Conservation (phyloP, 192 early-diverging fungal species). For the Funneliformis mosseae region DNA sequence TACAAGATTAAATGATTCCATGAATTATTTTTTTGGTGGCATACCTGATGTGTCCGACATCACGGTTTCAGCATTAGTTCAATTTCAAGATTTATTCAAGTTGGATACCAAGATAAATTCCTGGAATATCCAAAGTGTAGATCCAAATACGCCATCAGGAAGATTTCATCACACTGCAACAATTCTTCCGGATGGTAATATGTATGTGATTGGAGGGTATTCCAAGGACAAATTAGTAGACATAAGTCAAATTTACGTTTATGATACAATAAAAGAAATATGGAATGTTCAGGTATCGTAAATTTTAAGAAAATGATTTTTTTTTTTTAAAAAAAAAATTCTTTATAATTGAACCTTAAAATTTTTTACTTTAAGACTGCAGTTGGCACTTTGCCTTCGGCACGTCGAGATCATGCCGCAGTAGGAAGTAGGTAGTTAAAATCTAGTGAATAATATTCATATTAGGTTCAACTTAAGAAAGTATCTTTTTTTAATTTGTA, state of each 20-base stretch:
- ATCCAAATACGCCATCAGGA: slow-evolving; percentile 19
- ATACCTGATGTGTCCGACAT: slow-evolving; percentile 5
- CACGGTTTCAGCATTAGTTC: not conserved
- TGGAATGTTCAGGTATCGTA: slow-evolving; percentile 6
- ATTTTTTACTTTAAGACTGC: not conserved
- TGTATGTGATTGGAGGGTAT: slow-evolving; percentile 38
- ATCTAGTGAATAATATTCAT: not conserved
- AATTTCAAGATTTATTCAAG: slow-evolving; percentile 23
- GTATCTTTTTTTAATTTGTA: not conserved
- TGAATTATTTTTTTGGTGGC: slow-evolving; percentile 37
- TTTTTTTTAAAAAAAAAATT: not conserved
- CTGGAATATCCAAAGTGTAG: slow-evolving; percentile 15
- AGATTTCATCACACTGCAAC: slow-evolving; percentile 37
- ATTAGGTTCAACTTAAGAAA: not conserved
- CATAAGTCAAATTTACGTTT: slow-evolving; percentile 22
- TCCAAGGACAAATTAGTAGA: slow-evolving; percentile 4
- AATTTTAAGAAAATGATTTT: not conserved
- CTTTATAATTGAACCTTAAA: not conserved
- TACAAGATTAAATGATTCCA: slow-evolving; percentile 16
- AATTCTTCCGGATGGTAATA: slow-evolving; percentile 33
- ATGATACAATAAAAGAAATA: slow-evolving; percentile 18
- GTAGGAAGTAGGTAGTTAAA: slow-evolving; percentile 15
- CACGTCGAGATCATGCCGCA: slow-evolving; percentile 4
- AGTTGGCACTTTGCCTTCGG: not conserved
- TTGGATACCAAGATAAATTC: slow-evolving; percentile 28